Evolutionary conservation across 2,329 filamentous ascomycete species (phyloP).

Genomic region (Berkeleyomyces basicola): DNA sequence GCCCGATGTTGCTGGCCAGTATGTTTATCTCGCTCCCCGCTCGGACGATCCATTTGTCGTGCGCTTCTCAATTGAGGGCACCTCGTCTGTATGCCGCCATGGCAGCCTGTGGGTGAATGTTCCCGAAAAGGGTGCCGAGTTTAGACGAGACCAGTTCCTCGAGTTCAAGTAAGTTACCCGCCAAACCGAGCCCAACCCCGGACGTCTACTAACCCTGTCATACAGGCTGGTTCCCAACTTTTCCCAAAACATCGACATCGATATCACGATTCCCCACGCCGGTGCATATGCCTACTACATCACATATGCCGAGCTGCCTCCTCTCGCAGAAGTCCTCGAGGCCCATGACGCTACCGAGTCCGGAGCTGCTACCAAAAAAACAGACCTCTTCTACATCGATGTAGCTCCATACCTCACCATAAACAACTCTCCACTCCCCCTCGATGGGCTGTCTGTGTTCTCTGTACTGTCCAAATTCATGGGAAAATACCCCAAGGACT

Average conservation of each 20-base stretch:
- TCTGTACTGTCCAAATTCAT: constrained; percentile 97
- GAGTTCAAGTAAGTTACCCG: constrained; percentile 61
- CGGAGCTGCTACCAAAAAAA: constrained; percentile 34
- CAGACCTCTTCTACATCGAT: constrained; percentile 79
- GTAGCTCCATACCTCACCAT: constrained; percentile 68
- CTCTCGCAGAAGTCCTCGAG: constrained; percentile 40
- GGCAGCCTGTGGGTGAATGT: constrained; percentile 97
- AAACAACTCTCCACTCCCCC: constrained; percentile 55
- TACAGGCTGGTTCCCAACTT: constrained; percentile 74
- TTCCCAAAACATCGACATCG: constrained; percentile 79
- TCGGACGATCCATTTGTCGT: constrained; percentile 61
- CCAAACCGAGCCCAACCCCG: not conserved
- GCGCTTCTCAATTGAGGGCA: constrained; percentile 83
- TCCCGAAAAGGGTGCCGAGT: constrained; percentile 57
- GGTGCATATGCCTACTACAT: constrained; percentile 92
- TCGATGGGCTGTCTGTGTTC: constrained; percentile 80
- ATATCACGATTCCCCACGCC: constrained; percentile 64
- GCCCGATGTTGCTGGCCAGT: constrained; percentile 73
- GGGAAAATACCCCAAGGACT: constrained; percentile 78
- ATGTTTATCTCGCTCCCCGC: constrained; percentile 72
- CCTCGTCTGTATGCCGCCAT: constrained; percentile 85
- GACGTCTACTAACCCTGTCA: not conserved
- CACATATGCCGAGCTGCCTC: constrained; percentile 74
- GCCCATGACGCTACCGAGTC: constrained; percentile 20
- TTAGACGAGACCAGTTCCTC: constrained; percentile 62